Percentiles rank a stretch among this genome's conserved stretches.
Evolutionary conservation across 2,329 filamentous ascomycete species (phyloP).

Genomic region (Beauveria pseudobassiana): DNA sequence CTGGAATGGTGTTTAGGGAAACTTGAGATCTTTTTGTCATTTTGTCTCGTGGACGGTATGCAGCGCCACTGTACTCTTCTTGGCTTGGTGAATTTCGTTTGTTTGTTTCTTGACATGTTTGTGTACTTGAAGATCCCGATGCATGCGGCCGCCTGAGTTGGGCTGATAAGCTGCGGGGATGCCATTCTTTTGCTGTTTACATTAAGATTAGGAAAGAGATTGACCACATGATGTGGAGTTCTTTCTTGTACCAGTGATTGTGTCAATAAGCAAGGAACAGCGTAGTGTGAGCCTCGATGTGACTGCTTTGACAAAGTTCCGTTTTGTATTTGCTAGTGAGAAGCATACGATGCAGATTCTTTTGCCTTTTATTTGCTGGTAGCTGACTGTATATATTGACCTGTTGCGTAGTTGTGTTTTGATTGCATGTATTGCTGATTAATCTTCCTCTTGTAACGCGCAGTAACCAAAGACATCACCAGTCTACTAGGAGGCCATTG

Average conservation of each 20-base stretch:
- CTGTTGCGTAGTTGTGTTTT: too few relatives aligned
- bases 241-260: not conserved
- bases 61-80: constrained; percentile 6
- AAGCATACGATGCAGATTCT: too few relatives aligned
- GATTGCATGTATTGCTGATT: too few relatives aligned
- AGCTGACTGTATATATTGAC: too few relatives aligned
- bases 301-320: not conserved
- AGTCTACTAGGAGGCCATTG: too few relatives aligned
- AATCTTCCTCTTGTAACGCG: too few relatives aligned
- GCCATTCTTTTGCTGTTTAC: constrained; percentile 8
- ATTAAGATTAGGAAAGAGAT: constrained; percentile 6
- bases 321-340: too few relatives aligned
- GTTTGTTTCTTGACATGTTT: not conserved
- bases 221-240: not conserved
- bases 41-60: not conserved
- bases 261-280: too few relatives aligned
- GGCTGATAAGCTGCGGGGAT: not conserved
- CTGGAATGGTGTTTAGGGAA: not conserved
- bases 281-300: too few relatives aligned
- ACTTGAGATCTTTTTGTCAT: not conserved
- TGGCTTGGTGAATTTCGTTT: not conserved
- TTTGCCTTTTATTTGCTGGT: too few relatives aligned
- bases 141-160: not conserved
- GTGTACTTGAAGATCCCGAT: not conserved
- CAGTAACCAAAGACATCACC: too few relatives aligned